Percentiles rank a stretch among this genome's conserved stretches.
phyloP scores from a whole-genome alignment of 768 basidiomycete species.

The Lactarius quietus region DNA sequence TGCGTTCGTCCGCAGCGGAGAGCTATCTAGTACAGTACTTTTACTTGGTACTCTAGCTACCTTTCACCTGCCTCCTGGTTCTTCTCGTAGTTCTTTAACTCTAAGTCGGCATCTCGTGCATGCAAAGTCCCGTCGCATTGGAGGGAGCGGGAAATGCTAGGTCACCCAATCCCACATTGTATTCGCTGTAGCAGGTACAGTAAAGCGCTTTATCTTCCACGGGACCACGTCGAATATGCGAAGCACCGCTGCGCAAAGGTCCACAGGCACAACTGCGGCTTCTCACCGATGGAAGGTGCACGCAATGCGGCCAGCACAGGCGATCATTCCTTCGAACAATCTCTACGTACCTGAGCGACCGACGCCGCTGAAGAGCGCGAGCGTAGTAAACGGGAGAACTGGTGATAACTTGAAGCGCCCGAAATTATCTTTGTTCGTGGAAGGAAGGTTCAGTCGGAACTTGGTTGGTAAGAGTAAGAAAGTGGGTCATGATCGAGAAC shows the following conservation, averaged over 20 bases:
- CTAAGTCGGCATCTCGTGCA: not conserved
- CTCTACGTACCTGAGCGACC: not conserved
- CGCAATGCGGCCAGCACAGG: too few species aligned
- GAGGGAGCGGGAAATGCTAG: not conserved
- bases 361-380: too few species aligned
- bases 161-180: not conserved
- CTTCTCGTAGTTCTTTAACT: not conserved
- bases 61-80: not conserved
- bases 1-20: not conserved
- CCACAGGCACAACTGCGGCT: not conserved
- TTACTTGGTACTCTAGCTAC: not conserved
- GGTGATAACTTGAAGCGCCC: too few species aligned
- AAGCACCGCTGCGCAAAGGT: not conserved
- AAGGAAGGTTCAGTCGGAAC: not conserved
- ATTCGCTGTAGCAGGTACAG: not conserved
- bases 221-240: not conserved
- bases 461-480: too few species aligned
- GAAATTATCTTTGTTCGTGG: too few species aligned
- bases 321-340: too few species aligned
- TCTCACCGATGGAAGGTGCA: not conserved
- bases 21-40: not conserved
- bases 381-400: too few species aligned
- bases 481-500: too few species aligned
- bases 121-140: not conserved
- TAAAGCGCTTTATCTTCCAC: not conserved